Base-by-base conservation (phyloP, 441 rosid species). In the Isatis lusitanica region DNA sequence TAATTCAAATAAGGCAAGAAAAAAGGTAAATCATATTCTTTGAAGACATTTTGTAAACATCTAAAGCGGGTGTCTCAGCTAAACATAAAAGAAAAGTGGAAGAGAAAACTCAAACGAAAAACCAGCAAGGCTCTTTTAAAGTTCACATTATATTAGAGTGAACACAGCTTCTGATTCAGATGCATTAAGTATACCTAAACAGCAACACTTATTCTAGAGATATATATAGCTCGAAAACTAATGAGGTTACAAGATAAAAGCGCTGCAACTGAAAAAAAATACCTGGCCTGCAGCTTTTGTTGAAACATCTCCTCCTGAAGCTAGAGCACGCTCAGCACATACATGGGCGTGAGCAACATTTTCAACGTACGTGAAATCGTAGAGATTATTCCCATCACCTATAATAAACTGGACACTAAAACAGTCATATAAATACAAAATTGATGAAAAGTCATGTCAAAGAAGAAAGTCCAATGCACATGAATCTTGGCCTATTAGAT, bases 271-370 rank as follows among this genome's bases (percentile, higher is more conserved):
- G 51, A 48, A 53, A 53, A 26, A 17, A 26, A 38, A 65, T 66
- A 92, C 98, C 93, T 93, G 89, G 69, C 98, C 97, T 56, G 95
- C 84, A 70, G 95, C 98, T 74, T 81, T 90, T 63, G 85, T 78
- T 24, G 93, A 84, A 68, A 84, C 84, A 47, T 83, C 83, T 66
- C 83, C 88, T 66, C 81, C 88, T 3, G 97, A 86, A 61, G 98
- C 90, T 79, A 93, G 83, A 85, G 97, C 88, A 81, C 88, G 79
- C 77, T 93, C 98, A 77, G 97, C 98, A 78, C 98, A 88, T 62
- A 89, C 74, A 80, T 90, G 97, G 61, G 92, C 95, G 80, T 89
- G 97, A 52, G 91, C 93, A 78, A 89, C 97, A 83, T 93, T 93
- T 81, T 87, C 97, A 61, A 90, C 97, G 74, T 84, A 90, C 24